These are phyloP conservation scores for Allantophomopsis cytisporea DNA, from an alignment of 2,329 filamentous ascomycete species.

Conservation along the genomic window DNA sequence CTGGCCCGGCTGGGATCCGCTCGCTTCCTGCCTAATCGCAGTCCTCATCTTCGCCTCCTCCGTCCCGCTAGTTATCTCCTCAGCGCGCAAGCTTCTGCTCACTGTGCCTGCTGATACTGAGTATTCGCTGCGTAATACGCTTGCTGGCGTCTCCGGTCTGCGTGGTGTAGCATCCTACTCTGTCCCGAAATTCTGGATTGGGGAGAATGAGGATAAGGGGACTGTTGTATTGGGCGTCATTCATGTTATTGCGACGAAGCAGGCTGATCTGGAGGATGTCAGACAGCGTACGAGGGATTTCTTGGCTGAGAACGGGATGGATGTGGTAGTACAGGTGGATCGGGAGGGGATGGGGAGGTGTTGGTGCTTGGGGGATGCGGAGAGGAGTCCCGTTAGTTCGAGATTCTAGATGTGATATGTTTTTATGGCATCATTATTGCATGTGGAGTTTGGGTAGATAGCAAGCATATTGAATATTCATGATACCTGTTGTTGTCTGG, in stretches of 20 bases:
- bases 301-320: slow-evolving; percentile 56
- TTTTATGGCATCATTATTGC: too few species aligned
- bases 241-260: slow-evolving; percentile 64
- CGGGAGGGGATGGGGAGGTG: slow-evolving; percentile 59
- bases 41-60: slow-evolving; percentile 88
- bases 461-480: too few species aligned
- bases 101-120: slow-evolving; percentile 76
- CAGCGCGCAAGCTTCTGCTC: slow-evolving; percentile 70
- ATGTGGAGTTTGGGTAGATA: too few species aligned
- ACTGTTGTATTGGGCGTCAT: slow-evolving; percentile 66
- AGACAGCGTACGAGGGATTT: slow-evolving; percentile 63
- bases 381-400: neutral
- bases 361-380: slow-evolving; percentile 36
- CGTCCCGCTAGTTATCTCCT: slow-evolving; percentile 73
- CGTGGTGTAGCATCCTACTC: slow-evolving; percentile 77
- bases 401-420: neutral
- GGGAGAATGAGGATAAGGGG: slow-evolving; percentile 41
- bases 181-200: slow-evolving; percentile 85
- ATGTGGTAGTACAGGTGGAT: slow-evolving; percentile 81
- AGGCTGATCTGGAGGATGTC: slow-evolving; percentile 70
- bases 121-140: slow-evolving; percentile 73
- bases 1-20: slow-evolving; percentile 88
- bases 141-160: slow-evolving; percentile 71
- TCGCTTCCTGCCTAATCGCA: slow-evolving; percentile 89
- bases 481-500: too few species aligned